A percentile compares a stretch with the other conserved stretches of the same genome.
Evolutionary conservation across 2,329 filamentous ascomycete genomes (phyloP).

Genomic region (Aureobasidium sp.): DNA sequence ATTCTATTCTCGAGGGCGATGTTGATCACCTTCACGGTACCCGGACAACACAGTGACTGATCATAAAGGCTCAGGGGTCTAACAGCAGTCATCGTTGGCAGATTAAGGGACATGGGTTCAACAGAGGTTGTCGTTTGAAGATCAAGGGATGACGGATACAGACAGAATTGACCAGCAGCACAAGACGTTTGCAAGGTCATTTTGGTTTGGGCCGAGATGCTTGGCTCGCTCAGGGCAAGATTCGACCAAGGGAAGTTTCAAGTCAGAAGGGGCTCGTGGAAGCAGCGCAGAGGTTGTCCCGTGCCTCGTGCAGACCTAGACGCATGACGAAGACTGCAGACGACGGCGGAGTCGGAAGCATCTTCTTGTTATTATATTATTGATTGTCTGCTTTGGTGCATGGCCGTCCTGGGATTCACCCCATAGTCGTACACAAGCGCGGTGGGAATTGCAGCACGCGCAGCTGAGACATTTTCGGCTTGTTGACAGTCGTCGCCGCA

Average conservation of each 20-base stretch:
- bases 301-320: conserved; percentile 5
- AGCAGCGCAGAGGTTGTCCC: neutral
- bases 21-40: neutral
- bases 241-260: neutral
- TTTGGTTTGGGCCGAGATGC: neutral
- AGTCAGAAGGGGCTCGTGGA: neutral
- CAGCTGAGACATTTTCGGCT: neutral
- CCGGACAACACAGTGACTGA: neutral
- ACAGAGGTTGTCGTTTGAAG: neutral
- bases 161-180: neutral
- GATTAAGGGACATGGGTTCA: too few relatives aligned
- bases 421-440: neutral
- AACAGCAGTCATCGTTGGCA: too few relatives aligned
- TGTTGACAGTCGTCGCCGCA: neutral
- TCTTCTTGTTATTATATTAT: neutral
- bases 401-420: neutral
- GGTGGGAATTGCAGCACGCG: neutral
- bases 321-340: neutral
- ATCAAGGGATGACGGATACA: conserved; percentile 1
- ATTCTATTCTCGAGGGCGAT: too few relatives aligned
- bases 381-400: neutral
- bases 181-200: neutral
- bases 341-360: neutral
- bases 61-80: too few relatives aligned
- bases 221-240: conserved; percentile 1